These are phyloP conservation scores for thale cress (Arabidopsis thaliana) DNA, from an alignment of 345 rosid species.

Conservation along the genomic window TAIR10.1 NC_003076.8:25239501-25240000, in stretches of 20 bases:
- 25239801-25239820: constrained; percentile 4
- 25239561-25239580: not conserved
- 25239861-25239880: not conserved
- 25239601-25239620: not conserved
- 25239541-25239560: not conserved
- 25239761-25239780: not conserved
- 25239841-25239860: constrained; percentile 2
- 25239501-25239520: not conserved
- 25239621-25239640: constrained; percentile 18
- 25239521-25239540: not conserved
- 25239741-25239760: not conserved
- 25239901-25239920: not conserved
- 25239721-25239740: not conserved
- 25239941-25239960: constrained; percentile 42
- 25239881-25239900: too few species aligned
- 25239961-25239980: not conserved
- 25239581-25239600: not conserved
- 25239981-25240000: constrained; percentile 32
- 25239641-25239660: not conserved
- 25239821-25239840: constrained; percentile 7
- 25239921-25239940: constrained; percentile 30
- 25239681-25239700: not conserved
- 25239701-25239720: constrained; percentile 2
- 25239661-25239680: not conserved
- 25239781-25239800: not conserved